phyloP scores from a whole-genome alignment of 768 basidiomycete genomes.

The Psilocybe cubensis region DNA sequence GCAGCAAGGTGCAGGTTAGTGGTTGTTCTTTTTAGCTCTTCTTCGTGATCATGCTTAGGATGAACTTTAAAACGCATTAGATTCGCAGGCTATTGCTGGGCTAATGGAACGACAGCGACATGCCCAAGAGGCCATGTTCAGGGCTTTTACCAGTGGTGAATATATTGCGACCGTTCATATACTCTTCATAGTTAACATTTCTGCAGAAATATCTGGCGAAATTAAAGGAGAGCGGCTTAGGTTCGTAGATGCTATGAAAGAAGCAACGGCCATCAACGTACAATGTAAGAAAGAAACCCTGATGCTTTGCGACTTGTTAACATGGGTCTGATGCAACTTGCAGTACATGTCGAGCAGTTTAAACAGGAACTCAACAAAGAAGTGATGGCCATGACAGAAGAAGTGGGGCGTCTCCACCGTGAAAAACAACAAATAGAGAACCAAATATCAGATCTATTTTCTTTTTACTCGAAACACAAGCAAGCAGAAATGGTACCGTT shows the following conservation, averaged over 20 bases:
- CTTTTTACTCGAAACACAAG: slow-evolving; percentile 73
- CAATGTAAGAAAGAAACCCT: slow-evolving; percentile 50
- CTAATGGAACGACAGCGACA: slow-evolving; percentile 71
- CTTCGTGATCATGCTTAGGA: neutral
- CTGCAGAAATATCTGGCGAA: slow-evolving; percentile 74
- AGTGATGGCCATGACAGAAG: slow-evolving; percentile 73
- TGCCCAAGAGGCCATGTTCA: slow-evolving; percentile 73
- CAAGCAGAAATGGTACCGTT: slow-evolving; percentile 24
- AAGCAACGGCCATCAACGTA: slow-evolving; percentile 87
- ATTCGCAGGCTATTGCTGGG: slow-evolving; percentile 58
- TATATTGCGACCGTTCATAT: neutral
- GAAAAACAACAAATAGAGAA: slow-evolving; percentile 69
- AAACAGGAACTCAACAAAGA: slow-evolving; percentile 80
- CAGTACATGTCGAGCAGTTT: slow-evolving; percentile 88
- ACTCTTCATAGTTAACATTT: neutral
- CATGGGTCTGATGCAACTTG: neutral
- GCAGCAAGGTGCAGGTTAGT: slow-evolving; percentile 26
- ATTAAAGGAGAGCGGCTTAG: slow-evolving; percentile 85
- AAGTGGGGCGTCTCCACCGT: slow-evolving; percentile 67
- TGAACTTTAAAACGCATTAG: slow-evolving; percentile 30
- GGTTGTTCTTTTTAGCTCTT: slow-evolving; percentile 5
- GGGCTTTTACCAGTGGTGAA: slow-evolving; percentile 65
- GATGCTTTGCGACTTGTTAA: neutral
- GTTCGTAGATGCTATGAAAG: slow-evolving; percentile 95
- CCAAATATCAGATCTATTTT: slow-evolving; percentile 74